Conservation (phyloP, 306 rosid genomes). For the Boehmeria nivea region DNA sequence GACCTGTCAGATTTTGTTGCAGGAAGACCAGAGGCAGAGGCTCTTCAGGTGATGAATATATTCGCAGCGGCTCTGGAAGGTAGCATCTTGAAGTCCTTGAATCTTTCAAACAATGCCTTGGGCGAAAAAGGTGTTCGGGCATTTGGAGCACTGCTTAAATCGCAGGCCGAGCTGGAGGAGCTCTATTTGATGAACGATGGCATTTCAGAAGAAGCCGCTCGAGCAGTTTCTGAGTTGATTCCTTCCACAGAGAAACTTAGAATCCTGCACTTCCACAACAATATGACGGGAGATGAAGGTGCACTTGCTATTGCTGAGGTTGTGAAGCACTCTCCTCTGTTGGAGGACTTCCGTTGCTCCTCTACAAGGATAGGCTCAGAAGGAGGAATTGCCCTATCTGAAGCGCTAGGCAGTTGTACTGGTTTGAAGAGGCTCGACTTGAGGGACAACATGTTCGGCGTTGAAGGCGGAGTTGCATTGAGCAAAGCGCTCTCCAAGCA, state of each 20-base stretch:
- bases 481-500: conserved; percentile 69
- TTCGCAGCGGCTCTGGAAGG: conserved; percentile 76
- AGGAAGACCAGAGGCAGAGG: conserved; percentile 79
- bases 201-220: conserved; percentile 85
- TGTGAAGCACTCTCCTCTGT: conserved; percentile 55
- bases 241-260: conserved; percentile 74
- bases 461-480: conserved; percentile 68
- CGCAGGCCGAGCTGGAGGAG: conserved; percentile 68
- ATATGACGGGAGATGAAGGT: conserved; percentile 86
- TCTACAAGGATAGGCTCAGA: conserved; percentile 67
- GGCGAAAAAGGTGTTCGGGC: conserved; percentile 95
- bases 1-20: conserved; percentile 83
- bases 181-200: conserved; percentile 85
- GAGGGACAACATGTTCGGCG: conserved; percentile 89
- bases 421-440: conserved; percentile 74
- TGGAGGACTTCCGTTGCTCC: conserved; percentile 84
- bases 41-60: conserved; percentile 68
- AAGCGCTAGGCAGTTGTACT: conserved; percentile 52
- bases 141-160: conserved; percentile 69
- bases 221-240: conserved; percentile 67
- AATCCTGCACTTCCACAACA: conserved; percentile 74
- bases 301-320: conserved; percentile 66
- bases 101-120: conserved; percentile 82
- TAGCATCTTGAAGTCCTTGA: conserved; percentile 52
- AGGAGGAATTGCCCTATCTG: conserved; percentile 79